Base-by-base conservation (phyloP, 176 grass and related monocot species). In the Microstegium vimineum region DNA sequence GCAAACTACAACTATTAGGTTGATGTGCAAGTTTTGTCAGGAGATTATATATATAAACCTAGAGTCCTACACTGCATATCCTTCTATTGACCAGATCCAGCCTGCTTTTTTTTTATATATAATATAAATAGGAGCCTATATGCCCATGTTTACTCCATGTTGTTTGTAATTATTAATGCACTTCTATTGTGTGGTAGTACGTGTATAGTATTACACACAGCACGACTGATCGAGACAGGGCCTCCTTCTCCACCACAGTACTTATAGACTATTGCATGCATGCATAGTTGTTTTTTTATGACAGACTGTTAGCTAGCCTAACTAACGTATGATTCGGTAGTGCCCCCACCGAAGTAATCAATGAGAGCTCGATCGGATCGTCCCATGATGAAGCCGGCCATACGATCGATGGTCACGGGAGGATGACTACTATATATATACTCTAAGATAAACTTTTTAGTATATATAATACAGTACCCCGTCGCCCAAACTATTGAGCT, bases 61-160 rank as follows among this genome's bases (percentile, higher is more conserved):
- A 12, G 56, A 59, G 46, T 5, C 10, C 16, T 52, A 10, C 23
- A 9, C 15, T 14, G 9, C 10, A 73, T n/a, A n/a, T 51, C 13
- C 20, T 25, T 1, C 1, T 6, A 45, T 45, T 52, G 77, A 52
- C 62, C 1, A 8, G 26, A 43, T 72, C 25, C 1, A 16, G 11
- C 6, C 42, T 61, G 10, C 5, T 3, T n/a, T 0, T 6, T 4
- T n/a, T 6, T n/a, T 32, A 8, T 60, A 20, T n/a, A n/a, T n/a
- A n/a, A n/a, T n/a, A n/a, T n/a, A n/a, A n/a, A n/a, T 38, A 2
- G 2, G 17, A 45, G 17, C 13, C 8, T 73, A 62, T 72, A 45
- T 47, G 9, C n/a, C 22, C 40, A 80, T 52, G 30, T 62, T 62
- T 62, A 73, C 69, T 62, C 13, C 80, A 5, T 82, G 69, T 62